Evolutionary conservation across 2,329 filamentous ascomycete species (phyloP).

Genomic region (Alternaria rosae): DNA sequence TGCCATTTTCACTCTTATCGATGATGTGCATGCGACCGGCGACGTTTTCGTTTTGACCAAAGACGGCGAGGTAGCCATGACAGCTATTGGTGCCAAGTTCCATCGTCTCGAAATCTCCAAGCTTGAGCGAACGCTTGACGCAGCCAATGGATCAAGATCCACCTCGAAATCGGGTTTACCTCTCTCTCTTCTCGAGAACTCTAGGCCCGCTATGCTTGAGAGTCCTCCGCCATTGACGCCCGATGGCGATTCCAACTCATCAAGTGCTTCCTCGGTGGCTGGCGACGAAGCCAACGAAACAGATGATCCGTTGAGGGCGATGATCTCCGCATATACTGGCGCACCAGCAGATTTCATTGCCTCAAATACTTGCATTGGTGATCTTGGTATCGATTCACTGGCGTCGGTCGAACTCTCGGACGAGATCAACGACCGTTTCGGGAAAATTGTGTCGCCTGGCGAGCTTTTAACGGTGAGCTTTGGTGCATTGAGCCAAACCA

Average conservation of each 20-base stretch:
- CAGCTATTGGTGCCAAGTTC: constrained; percentile 19
- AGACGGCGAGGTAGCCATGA: constrained; percentile 10
- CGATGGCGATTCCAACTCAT: constrained; percentile 3
- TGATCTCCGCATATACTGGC: constrained; percentile 21
- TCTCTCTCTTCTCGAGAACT: background rate
- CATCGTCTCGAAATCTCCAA: constrained; percentile 18
- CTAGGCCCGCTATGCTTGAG: background rate
- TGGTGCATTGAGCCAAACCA: constrained; percentile 5
- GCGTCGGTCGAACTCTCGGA: constrained; percentile 19
- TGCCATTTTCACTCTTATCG: constrained; percentile 7
- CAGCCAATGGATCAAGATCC: constrained; percentile 7
- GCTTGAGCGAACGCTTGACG: constrained; percentile 14
- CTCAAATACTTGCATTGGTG: constrained; percentile 11
- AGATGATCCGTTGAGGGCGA: constrained; percentile 12
- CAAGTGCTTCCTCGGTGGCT: constrained; percentile 2
- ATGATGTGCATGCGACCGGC: constrained; percentile 13
- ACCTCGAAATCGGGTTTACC: background rate
- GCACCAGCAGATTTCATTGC: constrained; percentile 10
- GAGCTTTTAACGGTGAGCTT: constrained; percentile 8
- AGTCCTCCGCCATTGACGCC: background rate
- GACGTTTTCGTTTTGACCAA: constrained; percentile 21
- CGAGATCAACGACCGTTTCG: constrained; percentile 9
- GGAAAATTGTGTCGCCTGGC: constrained; percentile 1
- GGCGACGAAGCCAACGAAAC: constrained; percentile 4
- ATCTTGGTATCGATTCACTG: constrained; percentile 28